Evolutionary conservation across 2,329 filamentous ascomycete genomes (phyloP).

Genomic region (Aspergillus luchuensis): DNA sequence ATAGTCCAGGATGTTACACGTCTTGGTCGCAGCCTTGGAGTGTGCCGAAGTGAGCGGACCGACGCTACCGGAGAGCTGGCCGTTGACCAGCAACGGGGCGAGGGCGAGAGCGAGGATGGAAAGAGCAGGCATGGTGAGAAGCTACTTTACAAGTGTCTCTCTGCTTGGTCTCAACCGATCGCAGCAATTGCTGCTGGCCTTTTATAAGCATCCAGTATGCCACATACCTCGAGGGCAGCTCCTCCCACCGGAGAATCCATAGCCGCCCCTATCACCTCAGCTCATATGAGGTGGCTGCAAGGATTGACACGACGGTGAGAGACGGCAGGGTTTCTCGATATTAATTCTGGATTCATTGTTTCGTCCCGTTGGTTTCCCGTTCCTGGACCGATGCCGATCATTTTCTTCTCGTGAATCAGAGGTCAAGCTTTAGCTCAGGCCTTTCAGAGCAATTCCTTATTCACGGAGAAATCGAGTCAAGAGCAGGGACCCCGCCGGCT

Average conservation of each 20-base stretch:
- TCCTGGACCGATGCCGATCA: neutral
- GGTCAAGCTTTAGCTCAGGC: neutral
- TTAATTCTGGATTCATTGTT: neutral
- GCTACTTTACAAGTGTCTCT: neutral
- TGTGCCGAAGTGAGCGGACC: slow-evolving; percentile 15
- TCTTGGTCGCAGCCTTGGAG: slow-evolving; percentile 24
- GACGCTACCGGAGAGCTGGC: slow-evolving; percentile 20
- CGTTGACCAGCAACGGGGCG: slow-evolving; percentile 12
- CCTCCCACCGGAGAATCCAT: neutral
- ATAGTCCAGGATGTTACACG: slow-evolving; percentile 57
- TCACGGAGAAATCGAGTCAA: neutral
- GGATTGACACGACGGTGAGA: neutral
- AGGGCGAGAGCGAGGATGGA: slow-evolving; percentile 7
- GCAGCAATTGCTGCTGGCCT: neutral
- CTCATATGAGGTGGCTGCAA: neutral
- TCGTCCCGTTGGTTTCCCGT: neutral
- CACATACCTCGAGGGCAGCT: neutral
- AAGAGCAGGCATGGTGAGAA: slow-evolving; percentile 10
- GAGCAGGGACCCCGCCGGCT: neutral
- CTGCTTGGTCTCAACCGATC: neutral
- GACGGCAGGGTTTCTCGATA: neutral
- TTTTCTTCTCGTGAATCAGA: neutral
- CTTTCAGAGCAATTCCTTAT: neutral
- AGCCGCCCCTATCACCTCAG: neutral
- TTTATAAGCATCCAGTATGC: neutral